These are phyloP conservation scores for Apiosordaria backusii DNA, from an alignment of 495 filamentous ascomycete species.

Conservation along the genomic window DNA sequence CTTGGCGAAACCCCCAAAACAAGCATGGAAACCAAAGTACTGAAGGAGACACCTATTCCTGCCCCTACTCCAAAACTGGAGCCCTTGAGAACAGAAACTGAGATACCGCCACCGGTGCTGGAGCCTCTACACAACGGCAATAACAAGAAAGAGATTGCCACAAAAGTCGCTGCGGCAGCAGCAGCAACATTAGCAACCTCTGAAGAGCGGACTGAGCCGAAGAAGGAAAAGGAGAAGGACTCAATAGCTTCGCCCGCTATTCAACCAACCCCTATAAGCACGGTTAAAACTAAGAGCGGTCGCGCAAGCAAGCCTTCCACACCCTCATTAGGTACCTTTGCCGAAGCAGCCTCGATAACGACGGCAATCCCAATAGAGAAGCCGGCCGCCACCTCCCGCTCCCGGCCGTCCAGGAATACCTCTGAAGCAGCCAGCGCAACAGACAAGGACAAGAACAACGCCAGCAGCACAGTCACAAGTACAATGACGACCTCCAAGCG, in stretches of 20 bases:
- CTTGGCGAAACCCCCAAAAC: slow-evolving; percentile 33
- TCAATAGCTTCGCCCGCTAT: slow-evolving; percentile 23
- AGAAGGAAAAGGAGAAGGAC: slow-evolving; percentile 33
- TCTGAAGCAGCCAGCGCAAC: slow-evolving; percentile 7
- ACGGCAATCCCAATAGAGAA: slow-evolving; percentile 7
- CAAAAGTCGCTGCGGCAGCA: slow-evolving; percentile 19
- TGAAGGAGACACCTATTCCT: slow-evolving; percentile 31
- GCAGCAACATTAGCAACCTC: not conserved
- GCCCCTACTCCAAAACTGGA: slow-evolving; percentile 13
- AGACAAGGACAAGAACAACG: slow-evolving; percentile 6
- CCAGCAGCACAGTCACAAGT: slow-evolving; percentile 27
- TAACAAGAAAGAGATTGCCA: slow-evolving; percentile 31
- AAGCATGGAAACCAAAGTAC: slow-evolving; percentile 30
- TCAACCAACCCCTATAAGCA: slow-evolving; percentile 28
- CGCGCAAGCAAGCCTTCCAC: slow-evolving; percentile 63
- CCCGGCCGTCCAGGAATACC: slow-evolving; percentile 26
- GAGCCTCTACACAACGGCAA: slow-evolving; percentile 20
- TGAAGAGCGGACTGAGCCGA: slow-evolving; percentile 1
- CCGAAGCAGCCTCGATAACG: slow-evolving; percentile 40
- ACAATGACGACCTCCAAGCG: slow-evolving; percentile 47
- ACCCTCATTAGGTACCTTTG: slow-evolving; percentile 50
- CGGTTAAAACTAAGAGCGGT: slow-evolving; percentile 52
- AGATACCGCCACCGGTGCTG: slow-evolving; percentile 19
- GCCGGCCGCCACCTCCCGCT: slow-evolving; percentile 15
- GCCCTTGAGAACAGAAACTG: slow-evolving; percentile 21